Percentiles rank a stretch among this genome's conserved stretches.
Conservation (phyloP, 371 early-diverging fungal species). For the Umbelopsis sp. region DNA sequence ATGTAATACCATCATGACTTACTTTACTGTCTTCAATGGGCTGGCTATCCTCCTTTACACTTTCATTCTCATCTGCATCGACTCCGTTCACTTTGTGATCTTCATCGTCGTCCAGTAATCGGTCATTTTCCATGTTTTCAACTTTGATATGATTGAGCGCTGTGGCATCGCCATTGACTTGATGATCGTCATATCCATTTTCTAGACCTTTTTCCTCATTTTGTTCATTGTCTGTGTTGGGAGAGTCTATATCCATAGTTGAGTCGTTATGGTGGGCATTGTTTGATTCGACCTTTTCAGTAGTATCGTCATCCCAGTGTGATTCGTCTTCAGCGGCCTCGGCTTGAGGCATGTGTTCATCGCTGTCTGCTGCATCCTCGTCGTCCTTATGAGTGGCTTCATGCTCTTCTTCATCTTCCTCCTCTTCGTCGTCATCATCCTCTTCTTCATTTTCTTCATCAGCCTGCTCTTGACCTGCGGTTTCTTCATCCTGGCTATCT, state of each 20-base stretch:
- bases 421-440: slow-evolving; percentile 21
- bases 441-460: slow-evolving; percentile 14
- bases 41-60: slow-evolving; percentile 27
- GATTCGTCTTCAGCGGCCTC: slow-evolving; percentile 22
- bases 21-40: slow-evolving; percentile 13
- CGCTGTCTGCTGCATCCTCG: slow-evolving; percentile 15
- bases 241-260: slow-evolving; percentile 19
- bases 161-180: slow-evolving; percentile 24
- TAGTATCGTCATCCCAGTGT: background rate
- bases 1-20: background rate
- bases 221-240: background rate
- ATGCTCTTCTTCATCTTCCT: slow-evolving; percentile 17
- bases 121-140: slow-evolving; percentile 24
- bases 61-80: slow-evolving; percentile 25
- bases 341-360: slow-evolving; percentile 19
- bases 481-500: slow-evolving; percentile 8
- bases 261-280: slow-evolving; percentile 2
- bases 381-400: slow-evolving; percentile 18
- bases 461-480: background rate
- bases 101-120: slow-evolving; percentile 29
- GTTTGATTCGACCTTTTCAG: background rate
- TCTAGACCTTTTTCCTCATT: slow-evolving; percentile 3
- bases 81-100: slow-evolving; percentile 29
- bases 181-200: background rate
- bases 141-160: slow-evolving; percentile 18